Evolutionary conservation across 2,329 filamentous ascomycete genomes (phyloP), one percentile per base, ranked within the genome.

Genomic region (Stachybotrys chlorohalonatus): DNA sequence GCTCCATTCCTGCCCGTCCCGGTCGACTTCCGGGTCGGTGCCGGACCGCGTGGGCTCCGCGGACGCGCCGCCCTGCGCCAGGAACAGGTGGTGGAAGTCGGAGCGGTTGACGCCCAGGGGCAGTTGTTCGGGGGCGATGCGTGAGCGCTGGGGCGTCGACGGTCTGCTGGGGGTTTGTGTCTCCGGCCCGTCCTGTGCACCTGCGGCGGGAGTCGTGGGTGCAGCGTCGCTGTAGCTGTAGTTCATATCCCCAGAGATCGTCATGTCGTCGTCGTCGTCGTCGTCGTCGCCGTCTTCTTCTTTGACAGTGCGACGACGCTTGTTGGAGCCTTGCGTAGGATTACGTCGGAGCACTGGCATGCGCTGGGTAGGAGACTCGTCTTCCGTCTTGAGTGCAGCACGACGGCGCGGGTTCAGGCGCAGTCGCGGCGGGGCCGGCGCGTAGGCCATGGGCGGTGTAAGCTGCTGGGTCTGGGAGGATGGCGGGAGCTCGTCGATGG

Each of bases 41-140:
- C 70, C 70, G 17, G 61, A 50, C 45, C 52, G 57, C 55, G 52
- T 56, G 48, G 52, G 57, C 54, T 70, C 31, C 63, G 56, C 47
- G 53, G 60, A 51, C 45, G 56, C 62, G 53, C 62, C 61, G 54
- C 60, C 62, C n/a, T 62, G 65, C 49, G 57, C 66, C 55, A 65
- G 58, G 59, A 78, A 71, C 39, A 83, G 64, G 49, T 68, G 67
- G 68, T 85, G 81, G 62, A 79, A 86, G 65, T 85, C 82, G 42
- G 74, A 68, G 31, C 81, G 76, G 58, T 77, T 80, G 11, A 85
- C 74, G 5, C 83, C 83, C 1, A 84, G 73, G 6, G 83, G 83
- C 0, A 86, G 66, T n/a, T 75, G 72, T 60, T 81, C 80, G 1
- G 83, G 83, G 32, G 82, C 82, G 54, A 85, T 77, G 59, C 81